Conservation (phyloP, 1,284 basidiomycete genomes). For the Leccinum ambiguum region DNA sequence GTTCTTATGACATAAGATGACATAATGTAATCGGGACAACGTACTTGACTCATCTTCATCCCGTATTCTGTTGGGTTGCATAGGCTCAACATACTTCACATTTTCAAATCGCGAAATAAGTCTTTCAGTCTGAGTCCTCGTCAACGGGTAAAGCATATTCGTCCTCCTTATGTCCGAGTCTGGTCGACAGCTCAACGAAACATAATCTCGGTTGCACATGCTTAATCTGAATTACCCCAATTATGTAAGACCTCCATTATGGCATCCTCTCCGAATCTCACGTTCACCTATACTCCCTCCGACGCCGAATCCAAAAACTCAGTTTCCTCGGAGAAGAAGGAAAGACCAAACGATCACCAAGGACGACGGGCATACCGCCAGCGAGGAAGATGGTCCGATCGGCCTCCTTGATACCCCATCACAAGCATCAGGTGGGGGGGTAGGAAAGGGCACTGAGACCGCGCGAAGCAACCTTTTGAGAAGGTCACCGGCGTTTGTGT, state of each 20-base stretch:
- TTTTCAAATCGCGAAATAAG: too few relatives aligned
- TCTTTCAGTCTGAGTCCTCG: constrained; percentile 35
- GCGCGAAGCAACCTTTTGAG: too few relatives aligned
- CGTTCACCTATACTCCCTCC: constrained; percentile 20
- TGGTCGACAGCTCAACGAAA: constrained; percentile 39
- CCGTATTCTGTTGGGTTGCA: too few relatives aligned
- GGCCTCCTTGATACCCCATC: constrained; percentile 22
- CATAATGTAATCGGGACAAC: too few relatives aligned
- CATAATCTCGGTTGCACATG: constrained; percentile 36
- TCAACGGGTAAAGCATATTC: constrained; percentile 44
- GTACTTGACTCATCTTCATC: too few relatives aligned
- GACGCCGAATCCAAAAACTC: constrained; percentile 25
- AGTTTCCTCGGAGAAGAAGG: constrained; percentile 25
- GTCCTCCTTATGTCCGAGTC: constrained; percentile 11
- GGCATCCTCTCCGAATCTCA: constrained; percentile 37
- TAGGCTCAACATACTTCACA: too few relatives aligned
- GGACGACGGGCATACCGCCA: constrained; percentile 26
- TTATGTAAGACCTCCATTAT: constrained; percentile 44
- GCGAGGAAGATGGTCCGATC: constrained; percentile 26
- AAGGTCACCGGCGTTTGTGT: too few relatives aligned
- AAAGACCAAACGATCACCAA: constrained; percentile 24
- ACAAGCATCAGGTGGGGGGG: constrained; percentile 5
- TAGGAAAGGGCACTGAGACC: too few relatives aligned
- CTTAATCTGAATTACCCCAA: constrained; percentile 43
- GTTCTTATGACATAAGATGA: too few relatives aligned